Conservation (phyloP, 2,329 filamentous ascomycete species). For the Apiospora aurea region DNA sequence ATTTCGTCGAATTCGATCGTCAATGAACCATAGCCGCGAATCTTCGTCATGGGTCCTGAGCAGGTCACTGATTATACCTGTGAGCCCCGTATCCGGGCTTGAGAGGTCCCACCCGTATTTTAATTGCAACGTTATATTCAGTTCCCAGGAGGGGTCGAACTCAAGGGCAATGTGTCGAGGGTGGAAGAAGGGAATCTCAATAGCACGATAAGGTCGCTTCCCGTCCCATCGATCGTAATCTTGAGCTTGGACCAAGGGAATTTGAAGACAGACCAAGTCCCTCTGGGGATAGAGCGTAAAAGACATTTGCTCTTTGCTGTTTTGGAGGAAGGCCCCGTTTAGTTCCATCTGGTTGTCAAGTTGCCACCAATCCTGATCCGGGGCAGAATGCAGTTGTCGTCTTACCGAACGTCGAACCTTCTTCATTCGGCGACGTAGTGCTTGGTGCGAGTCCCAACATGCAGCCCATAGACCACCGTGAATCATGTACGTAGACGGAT, state of each 20-base stretch:
- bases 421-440: not conserved
- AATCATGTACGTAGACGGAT: not conserved
- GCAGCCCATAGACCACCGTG: not conserved
- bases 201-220: not conserved
- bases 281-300: not conserved
- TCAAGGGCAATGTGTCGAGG: not conserved
- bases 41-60: too few species aligned
- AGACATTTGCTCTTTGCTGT: not conserved
- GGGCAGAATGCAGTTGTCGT: not conserved
- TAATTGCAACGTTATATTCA: not conserved
- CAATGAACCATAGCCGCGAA: not conserved
- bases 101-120: not conserved
- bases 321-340: not conserved
- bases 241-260: not conserved
- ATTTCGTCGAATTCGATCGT: not conserved
- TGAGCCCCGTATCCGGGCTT: not conserved
- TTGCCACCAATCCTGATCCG: fast-evolving
- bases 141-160: not conserved
- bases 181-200: fast-evolving
- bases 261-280: not conserved
- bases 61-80: not conserved
- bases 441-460: not conserved
- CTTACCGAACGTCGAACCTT: not conserved
- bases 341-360: not conserved
- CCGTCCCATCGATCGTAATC: too few species aligned